These are phyloP conservation scores for Tinospora cordifolia DNA, from an alignment of 164 flowering plant genomes.

Conservation along the genomic window DNA sequence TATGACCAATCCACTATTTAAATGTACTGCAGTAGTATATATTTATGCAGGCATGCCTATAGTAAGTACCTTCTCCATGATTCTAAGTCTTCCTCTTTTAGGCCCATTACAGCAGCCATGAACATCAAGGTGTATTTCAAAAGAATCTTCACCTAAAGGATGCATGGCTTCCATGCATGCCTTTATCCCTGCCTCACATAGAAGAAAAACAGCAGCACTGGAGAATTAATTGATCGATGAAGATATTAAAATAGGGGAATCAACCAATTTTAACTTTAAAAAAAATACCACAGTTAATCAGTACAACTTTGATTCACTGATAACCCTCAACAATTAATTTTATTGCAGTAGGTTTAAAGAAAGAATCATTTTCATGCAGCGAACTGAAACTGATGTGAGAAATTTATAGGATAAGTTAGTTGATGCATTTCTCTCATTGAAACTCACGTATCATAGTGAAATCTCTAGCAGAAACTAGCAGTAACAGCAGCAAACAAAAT, in stretches of 20 bases:
- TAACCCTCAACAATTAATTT: not conserved
- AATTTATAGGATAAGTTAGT: no score
- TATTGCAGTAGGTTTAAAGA: not conserved
- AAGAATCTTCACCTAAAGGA: constrained; percentile 38
- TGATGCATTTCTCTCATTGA: no score
- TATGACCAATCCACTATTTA: not conserved
- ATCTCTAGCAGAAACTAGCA: no score
- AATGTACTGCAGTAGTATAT: not conserved
- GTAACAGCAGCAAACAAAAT: not conserved
- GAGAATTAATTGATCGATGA: not conserved
- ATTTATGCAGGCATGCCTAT: not conserved
- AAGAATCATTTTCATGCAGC: no score
- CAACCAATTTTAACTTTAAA: not conserved
- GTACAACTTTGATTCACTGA: not conserved
- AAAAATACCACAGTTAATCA: no score
- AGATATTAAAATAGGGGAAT: not conserved
- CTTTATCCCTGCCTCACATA: constrained; percentile 38
- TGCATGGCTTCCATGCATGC: constrained; percentile 10
- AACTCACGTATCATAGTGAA: no score
- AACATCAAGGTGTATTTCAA: constrained; percentile 49
- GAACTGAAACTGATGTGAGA: no score
- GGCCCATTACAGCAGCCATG: constrained; percentile 59
- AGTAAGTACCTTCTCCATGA: constrained; percentile 31
- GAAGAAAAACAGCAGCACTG: constrained; percentile 5
- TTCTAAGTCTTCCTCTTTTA: constrained; percentile 48